Base-by-base conservation (phyloP, 805 yeast species). In the Saccharomycopsis synnaedendra region DNA sequence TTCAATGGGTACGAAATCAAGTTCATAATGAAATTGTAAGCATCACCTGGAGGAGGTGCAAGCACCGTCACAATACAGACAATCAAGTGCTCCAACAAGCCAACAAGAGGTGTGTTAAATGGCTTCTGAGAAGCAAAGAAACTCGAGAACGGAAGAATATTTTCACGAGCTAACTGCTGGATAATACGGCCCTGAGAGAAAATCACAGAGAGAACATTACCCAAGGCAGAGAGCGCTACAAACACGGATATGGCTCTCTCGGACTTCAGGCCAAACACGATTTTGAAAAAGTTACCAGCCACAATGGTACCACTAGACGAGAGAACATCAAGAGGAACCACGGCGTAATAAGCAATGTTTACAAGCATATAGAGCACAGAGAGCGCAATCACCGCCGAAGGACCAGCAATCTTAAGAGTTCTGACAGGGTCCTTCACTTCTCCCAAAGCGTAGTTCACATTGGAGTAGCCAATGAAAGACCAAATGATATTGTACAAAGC, bases 21-120 rank as follows among this genome's bases (percentile, higher is more conserved):
- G 64, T 86, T 85, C 63, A 83, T 62, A 55, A 85, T 77, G 61
- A 86, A 82, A 63, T 83, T 82, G 67, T 84, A 85, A 43, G 94
- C 94, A 60, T 85, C 94, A 49, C 93, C 94, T 30, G 89, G 85
- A 19, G 93, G 90, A 39, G 86, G 85, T 3, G 90, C 93, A 42
- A 84, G 59, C 51, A 86, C 76, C 43, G 87, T 79, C 45, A 85
- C 69, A 39, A 82, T 64, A 66, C 89, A 83, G 11, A 85, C 80
- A 42, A 80, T 62, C 76, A 85, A 85, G 60, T 85, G 94, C 62
- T 82, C 82, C 56, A 80, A 69, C 46, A 85, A 67, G 45, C 90
- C 94, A 40, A 78, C 75, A 53, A 76, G 64, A 41, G 95, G 95
- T 3, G 93, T 70, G 55, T 74, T 74, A 63, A 83, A 82, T 4